phyloP scores from a whole-genome alignment of 2,329 filamentous ascomycete genomes.

The Phaeophleospora eucalypticola region DNA sequence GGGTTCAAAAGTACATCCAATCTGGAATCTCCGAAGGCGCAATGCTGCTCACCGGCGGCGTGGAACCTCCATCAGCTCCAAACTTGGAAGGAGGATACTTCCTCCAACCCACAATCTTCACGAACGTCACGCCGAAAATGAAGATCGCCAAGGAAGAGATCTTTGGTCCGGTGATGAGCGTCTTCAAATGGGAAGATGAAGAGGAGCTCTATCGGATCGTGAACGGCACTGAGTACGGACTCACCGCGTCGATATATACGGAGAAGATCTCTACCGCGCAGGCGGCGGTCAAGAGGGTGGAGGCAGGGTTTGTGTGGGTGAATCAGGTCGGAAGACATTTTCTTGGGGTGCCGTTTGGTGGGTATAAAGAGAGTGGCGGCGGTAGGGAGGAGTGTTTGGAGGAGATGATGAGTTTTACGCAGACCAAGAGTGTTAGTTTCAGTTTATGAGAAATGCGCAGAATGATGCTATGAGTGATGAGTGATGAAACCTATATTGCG shows the following conservation, averaged over 20 bases:
- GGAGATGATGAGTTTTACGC: conserved; percentile 15
- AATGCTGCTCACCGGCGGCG: conserved; percentile 23
- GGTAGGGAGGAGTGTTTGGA: conserved; percentile 20
- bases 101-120: conserved; percentile 17
- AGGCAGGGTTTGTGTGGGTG: conserved; percentile 18
- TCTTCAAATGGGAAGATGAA: conserved; percentile 19
- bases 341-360: conserved; percentile 20
- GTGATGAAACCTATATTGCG: too few relatives aligned
- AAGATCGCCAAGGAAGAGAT: conserved; percentile 55
- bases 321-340: conserved; percentile 19
- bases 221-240: conserved; percentile 19
- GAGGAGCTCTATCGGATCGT: conserved; percentile 13
- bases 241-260: conserved; percentile 18
- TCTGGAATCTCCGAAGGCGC: conserved; percentile 50
- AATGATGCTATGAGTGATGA: too few relatives aligned
- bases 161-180: conserved; percentile 48
- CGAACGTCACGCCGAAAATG: conserved; percentile 22
- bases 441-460: too few relatives aligned
- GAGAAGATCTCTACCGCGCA: conserved; percentile 13
- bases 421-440: conserved; percentile 18
- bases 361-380: conserved; percentile 16
- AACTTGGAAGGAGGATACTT: conserved; percentile 29
- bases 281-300: conserved; percentile 12
- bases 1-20: conserved; percentile 66
- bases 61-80: conserved; percentile 48